These are phyloP conservation scores for Zymoseptoria crescenta DNA, from an alignment of 2,329 filamentous ascomycete genomes.

Conservation along the genomic window DNA sequence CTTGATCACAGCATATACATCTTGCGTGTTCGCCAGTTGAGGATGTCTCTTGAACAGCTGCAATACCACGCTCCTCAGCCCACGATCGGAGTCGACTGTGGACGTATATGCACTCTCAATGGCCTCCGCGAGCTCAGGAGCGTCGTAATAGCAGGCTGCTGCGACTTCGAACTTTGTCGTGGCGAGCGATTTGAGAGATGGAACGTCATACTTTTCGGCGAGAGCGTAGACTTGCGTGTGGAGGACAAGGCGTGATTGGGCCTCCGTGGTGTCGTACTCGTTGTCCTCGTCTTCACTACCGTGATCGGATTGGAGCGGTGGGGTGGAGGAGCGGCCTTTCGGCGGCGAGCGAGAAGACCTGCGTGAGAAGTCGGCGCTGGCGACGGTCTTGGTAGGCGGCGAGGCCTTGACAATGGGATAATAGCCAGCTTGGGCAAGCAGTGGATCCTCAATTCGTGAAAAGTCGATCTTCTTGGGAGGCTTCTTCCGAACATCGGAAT, in stretches of 20 bases:
- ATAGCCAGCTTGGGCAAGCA: conserved; percentile 29
- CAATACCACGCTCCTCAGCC: conserved; percentile 41
- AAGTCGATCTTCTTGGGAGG: conserved; percentile 28
- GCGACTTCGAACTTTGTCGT: conserved; percentile 41
- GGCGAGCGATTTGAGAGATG: conserved; percentile 40
- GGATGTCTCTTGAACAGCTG: conserved; percentile 42
- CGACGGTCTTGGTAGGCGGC: conserved; percentile 16
- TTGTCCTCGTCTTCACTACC: conserved; percentile 30
- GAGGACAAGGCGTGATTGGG: conserved; percentile 37
- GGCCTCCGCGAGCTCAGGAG: conserved; percentile 40
- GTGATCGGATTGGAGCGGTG: conserved; percentile 27
- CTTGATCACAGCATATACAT: conserved; percentile 38
- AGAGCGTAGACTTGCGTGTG: conserved; percentile 44
- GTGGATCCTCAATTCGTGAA: conserved; percentile 29
- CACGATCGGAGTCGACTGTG: conserved; percentile 43
- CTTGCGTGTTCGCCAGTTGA: conserved; percentile 37
- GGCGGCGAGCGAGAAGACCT: conserved; percentile 18
- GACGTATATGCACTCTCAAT: conserved; percentile 43
- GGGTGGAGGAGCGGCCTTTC: conserved; percentile 11
- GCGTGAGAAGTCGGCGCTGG: conserved; percentile 12
- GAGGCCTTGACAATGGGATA: conserved; percentile 17
- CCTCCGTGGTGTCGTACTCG: conserved; percentile 29
- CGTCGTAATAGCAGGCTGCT: conserved; percentile 37
- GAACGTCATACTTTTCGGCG: conserved; percentile 45
- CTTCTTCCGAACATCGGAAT: conserved; percentile 20